Base-by-base conservation (phyloP, 352 stramenopile species). In the Phytophthora meadii region DNA sequence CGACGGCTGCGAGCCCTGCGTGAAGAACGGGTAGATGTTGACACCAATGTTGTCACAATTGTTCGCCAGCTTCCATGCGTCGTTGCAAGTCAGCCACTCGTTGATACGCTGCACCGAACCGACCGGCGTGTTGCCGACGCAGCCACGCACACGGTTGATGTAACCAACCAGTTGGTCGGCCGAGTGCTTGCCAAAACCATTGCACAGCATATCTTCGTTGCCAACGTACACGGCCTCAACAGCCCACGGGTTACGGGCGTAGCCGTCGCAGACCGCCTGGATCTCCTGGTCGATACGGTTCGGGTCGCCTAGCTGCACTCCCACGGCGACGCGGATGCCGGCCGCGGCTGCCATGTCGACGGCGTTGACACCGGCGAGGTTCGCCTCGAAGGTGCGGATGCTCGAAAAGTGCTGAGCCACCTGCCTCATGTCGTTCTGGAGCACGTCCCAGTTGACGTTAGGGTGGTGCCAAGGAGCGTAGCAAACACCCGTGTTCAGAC, bases 41-140 rank as follows among this genome's bases (percentile, higher is more conserved):
- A 72, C 61, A 44, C 74, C 74, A 22, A 73, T 72, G 36, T 60
- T 47, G 42, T 74, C 65, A 10, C 22, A 28, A 40, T 68, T 63
- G 36, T 72, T 76, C 5, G 55, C 85, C 50, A 91, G 51, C 30
- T 28, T 42, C 9, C 52, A 71, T 0, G 70, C 67, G 10, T 61
- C 70, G 0, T 70, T 28, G 2, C 71, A 70, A 22, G 50, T 44
- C 17, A 87, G 39, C 78, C 81, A 89, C 65, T 88, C 80, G 51
- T 86, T 84, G 55, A 89, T 88, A 28, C 81, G 76, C 66, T 90
- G 81, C n/a, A 86, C 81, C 0, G 84, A 81, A 14, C 84, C 84
- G 28, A 93, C 73, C 9, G 74, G 71, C 4, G 89, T 78, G 37
- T 61, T 74, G n/a, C 63, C 55, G 15, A 84, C 84, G 34, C 76